Base-by-base conservation (phyloP, 2,329 filamentous ascomycete genomes). In the Tolypocladium ovalisporum region DNA sequence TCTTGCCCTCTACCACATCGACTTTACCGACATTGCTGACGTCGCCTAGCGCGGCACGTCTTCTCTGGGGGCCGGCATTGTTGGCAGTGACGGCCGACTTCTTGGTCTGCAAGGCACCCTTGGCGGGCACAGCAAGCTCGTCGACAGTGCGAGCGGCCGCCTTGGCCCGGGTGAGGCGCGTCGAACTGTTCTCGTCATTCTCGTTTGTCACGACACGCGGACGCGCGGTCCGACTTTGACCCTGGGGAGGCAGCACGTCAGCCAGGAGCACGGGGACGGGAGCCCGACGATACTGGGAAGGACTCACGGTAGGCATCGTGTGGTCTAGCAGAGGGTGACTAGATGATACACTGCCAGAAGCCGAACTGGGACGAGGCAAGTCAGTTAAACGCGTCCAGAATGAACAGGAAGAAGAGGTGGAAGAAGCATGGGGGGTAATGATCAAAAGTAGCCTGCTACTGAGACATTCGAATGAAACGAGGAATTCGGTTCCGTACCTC, bases 11-110 rank as follows among this genome's bases (percentile, higher is more conserved):
- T 61, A 79, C 76, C 7, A 74, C 79, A 56, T 89, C 88, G 53
- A 81, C 81, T 73, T 97, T 97, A 66, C 85, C 85, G 62, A 96
- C 88, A 76, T 99, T 99, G 82, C 91, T 97, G 65, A 97, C 88
- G 77, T 99, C 94, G 58, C 89, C 91, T 40, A 99, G 82, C 54
- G 90, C 92, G 66, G 88, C 83, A 69, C 94, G 90, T 77, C 89
- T 94, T 68, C 88, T 82, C 58, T 73, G 71, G 53, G 66, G 69
- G 60, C 78, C 79, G 53, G 79, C 73, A 66, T 78, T 72, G 55
- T 77, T 75, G 58, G 72, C 71, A 63, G 74, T 78, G 54, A 76
- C 71, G 34, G 79, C 74, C 19, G 84, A 75, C 72, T 86, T 90
- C 76, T 91, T 92, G 54, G 84, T 79, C 72, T 88, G 86, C 55